Conservation (phyloP, 2,329 filamentous ascomycete genomes). For the Diaporthe humulicola region DNA sequence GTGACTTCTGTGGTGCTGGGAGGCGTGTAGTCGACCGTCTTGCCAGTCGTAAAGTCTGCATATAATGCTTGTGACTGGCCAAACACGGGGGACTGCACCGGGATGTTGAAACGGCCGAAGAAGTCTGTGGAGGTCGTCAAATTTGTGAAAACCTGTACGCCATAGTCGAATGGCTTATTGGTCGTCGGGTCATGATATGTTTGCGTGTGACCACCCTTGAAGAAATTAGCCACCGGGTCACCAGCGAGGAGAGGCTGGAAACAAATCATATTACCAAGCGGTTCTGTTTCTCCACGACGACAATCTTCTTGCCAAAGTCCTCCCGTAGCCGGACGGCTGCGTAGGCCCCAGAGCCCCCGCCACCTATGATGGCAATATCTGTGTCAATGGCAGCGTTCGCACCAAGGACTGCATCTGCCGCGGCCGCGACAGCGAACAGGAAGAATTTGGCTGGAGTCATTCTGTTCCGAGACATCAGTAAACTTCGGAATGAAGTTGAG, state of each 20-base stretch:
- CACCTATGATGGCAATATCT: slow-evolving; percentile 1
- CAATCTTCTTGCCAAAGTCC: slow-evolving; percentile 7
- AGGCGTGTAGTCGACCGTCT: neutral
- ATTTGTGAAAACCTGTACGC: slow-evolving; percentile 1
- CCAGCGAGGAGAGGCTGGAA: neutral
- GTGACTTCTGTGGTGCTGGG: neutral
- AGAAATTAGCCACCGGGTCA: neutral
- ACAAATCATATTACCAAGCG: neutral
- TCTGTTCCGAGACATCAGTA: neutral
- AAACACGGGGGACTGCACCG: neutral
- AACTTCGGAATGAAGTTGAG: neutral
- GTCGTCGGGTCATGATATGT: slow-evolving; percentile 2
- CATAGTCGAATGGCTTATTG: neutral
- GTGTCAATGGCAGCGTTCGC: neutral
- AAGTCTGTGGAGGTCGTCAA: neutral
- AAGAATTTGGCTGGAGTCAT: neutral
- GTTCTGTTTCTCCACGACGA: slow-evolving; percentile 4
- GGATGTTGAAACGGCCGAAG: neutral
- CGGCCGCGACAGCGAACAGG: neutral
- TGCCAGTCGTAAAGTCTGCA: slow-evolving; percentile 1
- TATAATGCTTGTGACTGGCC: neutral
- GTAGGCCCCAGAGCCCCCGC: slow-evolving; percentile 1
- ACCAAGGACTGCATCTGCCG: neutral
- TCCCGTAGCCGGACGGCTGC: neutral
- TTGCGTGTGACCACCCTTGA: neutral